A percentile compares a stretch with the other conserved stretches of the same genome.
Conservation (phyloP, 2,329 filamentous ascomycete genomes). For the Sporothrix protearum region DNA sequence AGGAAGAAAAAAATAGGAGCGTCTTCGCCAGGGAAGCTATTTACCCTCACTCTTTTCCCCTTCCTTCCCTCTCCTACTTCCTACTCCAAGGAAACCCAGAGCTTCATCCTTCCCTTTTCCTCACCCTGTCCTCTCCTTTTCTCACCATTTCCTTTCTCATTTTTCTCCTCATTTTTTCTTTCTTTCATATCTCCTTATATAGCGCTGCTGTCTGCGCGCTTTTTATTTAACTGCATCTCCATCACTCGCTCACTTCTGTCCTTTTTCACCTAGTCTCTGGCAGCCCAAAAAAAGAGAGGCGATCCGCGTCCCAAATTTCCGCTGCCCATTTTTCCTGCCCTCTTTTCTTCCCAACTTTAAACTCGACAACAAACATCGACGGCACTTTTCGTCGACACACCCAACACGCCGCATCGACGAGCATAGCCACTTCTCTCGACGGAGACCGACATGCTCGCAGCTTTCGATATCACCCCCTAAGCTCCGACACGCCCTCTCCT, state of each 20-base stretch:
- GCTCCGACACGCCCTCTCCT: background rate
- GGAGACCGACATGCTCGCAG: slow-evolving; percentile 7
- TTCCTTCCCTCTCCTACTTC: background rate
- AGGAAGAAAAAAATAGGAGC: background rate
- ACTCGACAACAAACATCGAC: slow-evolving; percentile 7
- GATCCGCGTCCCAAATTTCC: background rate
- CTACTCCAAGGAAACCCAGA: background rate
- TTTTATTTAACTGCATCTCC: background rate
- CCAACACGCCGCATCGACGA: background rate
- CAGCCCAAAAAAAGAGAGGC: slow-evolving; percentile 10
- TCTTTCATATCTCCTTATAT: background rate
- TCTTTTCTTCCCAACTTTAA: background rate
- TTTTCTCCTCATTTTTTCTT: background rate
- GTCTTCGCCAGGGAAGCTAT: background rate
- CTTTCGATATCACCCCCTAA: background rate
- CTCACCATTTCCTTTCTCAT: background rate
- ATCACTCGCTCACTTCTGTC: background rate
- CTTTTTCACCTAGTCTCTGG: background rate
- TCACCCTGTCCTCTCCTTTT: background rate
- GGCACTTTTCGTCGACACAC: background rate
- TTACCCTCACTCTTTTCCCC: slow-evolving; percentile 4
- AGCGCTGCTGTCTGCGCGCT: background rate
- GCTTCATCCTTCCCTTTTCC: slow-evolving; percentile 3
- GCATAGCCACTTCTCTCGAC: background rate
- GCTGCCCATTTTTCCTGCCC: slow-evolving; percentile 6